Evolutionary conservation across 2,329 filamentous ascomycete genomes (phyloP).

Genomic region (Tolypocladium amazonense): DNA sequence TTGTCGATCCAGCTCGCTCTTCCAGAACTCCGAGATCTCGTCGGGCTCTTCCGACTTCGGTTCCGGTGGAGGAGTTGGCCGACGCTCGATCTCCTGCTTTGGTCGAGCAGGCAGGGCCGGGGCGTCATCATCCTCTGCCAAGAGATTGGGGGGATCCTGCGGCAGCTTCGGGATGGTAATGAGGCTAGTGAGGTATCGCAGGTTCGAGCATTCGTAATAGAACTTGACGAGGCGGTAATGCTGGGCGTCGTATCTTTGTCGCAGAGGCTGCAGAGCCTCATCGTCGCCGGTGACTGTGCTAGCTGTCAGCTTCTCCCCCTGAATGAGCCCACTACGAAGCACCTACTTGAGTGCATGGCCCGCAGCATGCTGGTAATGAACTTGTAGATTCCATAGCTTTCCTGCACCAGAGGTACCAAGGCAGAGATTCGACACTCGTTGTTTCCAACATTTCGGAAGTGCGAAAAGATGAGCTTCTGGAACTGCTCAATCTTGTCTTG

Average conservation of each 20-base stretch:
- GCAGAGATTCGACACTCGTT: slow-evolving; percentile 96
- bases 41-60: slow-evolving; percentile 72
- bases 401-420: slow-evolving; percentile 84
- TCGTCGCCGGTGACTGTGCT: slow-evolving; percentile 73
- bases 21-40: slow-evolving; percentile 97
- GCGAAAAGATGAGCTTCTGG: slow-evolving; percentile 96
- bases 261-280: slow-evolving; percentile 80
- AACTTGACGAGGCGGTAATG: slow-evolving; percentile 95
- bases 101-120: slow-evolving; percentile 74
- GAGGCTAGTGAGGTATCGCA: slow-evolving; percentile 89
- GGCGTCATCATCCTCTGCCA: slow-evolving; percentile 74
- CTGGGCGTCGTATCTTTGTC: slow-evolving; percentile 84
- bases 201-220: slow-evolving; percentile 98
- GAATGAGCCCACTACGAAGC: background rate
- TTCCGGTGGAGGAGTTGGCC: slow-evolving; percentile 58
- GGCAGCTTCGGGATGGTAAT: slow-evolving; percentile 95
- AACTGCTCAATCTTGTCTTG: slow-evolving; percentile 98
- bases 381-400: slow-evolving; percentile 99
- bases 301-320: slow-evolving; percentile 9
- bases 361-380: slow-evolving; percentile 99
- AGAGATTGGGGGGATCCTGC: slow-evolving; percentile 81
- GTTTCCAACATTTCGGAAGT: slow-evolving; percentile 83
- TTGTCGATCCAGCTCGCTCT: slow-evolving; percentile 79
- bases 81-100: slow-evolving; percentile 60
- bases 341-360: slow-evolving; percentile 88